Evolutionary conservation across 441 rosid genomes (phyloP).

Genomic region (Populus hybrid): DNA sequence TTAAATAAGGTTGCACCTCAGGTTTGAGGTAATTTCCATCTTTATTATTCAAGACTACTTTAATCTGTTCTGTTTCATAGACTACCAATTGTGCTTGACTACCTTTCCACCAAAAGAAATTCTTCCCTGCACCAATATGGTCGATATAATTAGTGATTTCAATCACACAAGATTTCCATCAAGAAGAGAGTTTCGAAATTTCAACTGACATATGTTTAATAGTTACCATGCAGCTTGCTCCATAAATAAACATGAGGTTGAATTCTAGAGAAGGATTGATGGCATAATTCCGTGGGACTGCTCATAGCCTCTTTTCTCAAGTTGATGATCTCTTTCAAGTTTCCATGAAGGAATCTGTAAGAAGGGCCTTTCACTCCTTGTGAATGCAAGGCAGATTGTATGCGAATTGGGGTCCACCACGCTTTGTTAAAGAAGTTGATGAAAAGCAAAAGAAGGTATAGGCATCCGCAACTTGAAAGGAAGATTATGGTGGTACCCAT

Average conservation of each 20-base stretch:
- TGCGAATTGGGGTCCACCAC: constrained; percentile 22
- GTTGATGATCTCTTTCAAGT: constrained; percentile 21
- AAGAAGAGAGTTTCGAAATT: no score
- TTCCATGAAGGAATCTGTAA: constrained; percentile 26
- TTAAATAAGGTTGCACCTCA: background rate
- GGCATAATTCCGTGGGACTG: constrained; percentile 19
- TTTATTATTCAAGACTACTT: background rate
- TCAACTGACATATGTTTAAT: no score
- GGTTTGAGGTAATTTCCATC: background rate
- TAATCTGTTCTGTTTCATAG: background rate
- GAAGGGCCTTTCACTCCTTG: constrained; percentile 34
- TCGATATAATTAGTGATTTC: no score
- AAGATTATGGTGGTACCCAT: background rate
- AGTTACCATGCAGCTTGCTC: no score
- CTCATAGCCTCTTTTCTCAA: constrained; percentile 13
- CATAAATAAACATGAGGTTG: no score
- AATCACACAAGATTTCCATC: no score
- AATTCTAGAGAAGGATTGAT: background rate
- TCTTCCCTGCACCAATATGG: no score
- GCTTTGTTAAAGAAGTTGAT: constrained; percentile 7
- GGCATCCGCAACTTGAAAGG: background rate
- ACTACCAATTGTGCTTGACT: no score
- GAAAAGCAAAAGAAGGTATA: background rate
- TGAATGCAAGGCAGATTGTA: constrained; percentile 18
- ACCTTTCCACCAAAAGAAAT: no score